phyloP scores from a whole-genome alignment of 208 protist species.

The Leishmania aethiopica region DNA sequence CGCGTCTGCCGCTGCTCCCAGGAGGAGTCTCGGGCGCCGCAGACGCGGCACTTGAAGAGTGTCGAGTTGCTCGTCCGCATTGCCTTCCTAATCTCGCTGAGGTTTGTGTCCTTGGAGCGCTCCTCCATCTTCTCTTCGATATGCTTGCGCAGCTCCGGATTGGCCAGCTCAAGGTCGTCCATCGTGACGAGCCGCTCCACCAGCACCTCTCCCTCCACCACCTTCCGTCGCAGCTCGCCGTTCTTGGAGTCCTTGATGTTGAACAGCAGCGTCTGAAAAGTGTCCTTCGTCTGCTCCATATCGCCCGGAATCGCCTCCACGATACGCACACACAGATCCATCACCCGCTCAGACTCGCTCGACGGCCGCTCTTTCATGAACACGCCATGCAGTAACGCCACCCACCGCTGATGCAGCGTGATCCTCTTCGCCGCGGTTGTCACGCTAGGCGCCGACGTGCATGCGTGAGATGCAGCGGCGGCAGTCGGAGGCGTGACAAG shows the following conservation, averaged over 20 bases:
- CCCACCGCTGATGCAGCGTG: slow-evolving; percentile 46
- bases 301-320: slow-evolving; percentile 59
- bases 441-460: neutral
- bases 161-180: slow-evolving; percentile 75
- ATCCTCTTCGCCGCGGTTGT: slow-evolving; percentile 12
- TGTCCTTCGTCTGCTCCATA: slow-evolving; percentile 51
- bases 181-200: slow-evolving; percentile 78
- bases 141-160: slow-evolving; percentile 67
- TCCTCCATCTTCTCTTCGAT: slow-evolving; percentile 71
- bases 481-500: slow-evolving; percentile 17
- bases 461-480: neutral
- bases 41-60: slow-evolving; percentile 89
- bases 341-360: slow-evolving; percentile 42
- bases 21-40: slow-evolving; percentile 81
- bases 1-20: slow-evolving; percentile 97
- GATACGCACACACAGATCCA: slow-evolving; percentile 48
- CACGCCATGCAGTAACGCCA: slow-evolving; percentile 34
- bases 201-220: slow-evolving; percentile 64
- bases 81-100: slow-evolving; percentile 77
- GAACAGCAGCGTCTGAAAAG: slow-evolving; percentile 67
- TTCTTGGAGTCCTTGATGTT: slow-evolving; percentile 81
- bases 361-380: slow-evolving; percentile 44
- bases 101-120: slow-evolving; percentile 80
- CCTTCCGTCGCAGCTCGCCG: slow-evolving; percentile 45
- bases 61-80: slow-evolving; percentile 63